These are phyloP conservation scores for Sanghuangporus sanghuang DNA, from an alignment of 1,284 basidiomycete genomes.

Conservation along the genomic window DNA sequence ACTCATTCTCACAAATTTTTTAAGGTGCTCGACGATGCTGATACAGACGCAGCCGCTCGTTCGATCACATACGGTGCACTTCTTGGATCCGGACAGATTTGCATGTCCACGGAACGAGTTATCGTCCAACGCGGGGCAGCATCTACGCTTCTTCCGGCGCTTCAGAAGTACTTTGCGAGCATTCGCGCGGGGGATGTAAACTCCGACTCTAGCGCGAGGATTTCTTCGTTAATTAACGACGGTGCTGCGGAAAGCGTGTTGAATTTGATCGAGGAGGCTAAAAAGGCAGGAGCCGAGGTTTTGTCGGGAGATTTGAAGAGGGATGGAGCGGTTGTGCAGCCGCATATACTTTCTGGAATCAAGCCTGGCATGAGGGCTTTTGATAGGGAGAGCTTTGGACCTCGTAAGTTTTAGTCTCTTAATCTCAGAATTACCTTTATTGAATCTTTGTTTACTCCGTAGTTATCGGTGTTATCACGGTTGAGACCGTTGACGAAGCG, in stretches of 20 bases:
- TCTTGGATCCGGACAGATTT: slow-evolving; percentile 61
- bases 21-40: slow-evolving; percentile 57
- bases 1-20: background rate
- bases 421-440: background rate
- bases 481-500: slow-evolving; percentile 48
- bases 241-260: slow-evolving; percentile 46
- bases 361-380: slow-evolving; percentile 46
- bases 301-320: slow-evolving; percentile 40
- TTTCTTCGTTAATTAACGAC: slow-evolving; percentile 45
- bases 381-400: slow-evolving; percentile 57
- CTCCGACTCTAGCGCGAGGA: slow-evolving; percentile 19
- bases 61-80: slow-evolving; percentile 54
- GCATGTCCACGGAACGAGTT: slow-evolving; percentile 68
- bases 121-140: slow-evolving; percentile 46
- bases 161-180: slow-evolving; percentile 29
- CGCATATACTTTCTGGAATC: slow-evolving; percentile 47
- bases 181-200: slow-evolving; percentile 35
- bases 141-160: slow-evolving; percentile 31
- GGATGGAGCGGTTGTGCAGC: slow-evolving; percentile 44
- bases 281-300: slow-evolving; percentile 46
- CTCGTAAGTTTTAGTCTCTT: slow-evolving; percentile 33
- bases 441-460: too few species aligned
- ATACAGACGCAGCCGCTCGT: slow-evolving; percentile 50
- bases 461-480: slow-evolving; percentile 36
- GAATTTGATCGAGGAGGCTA: slow-evolving; percentile 45